A percentile compares a stretch with the other conserved stretches of the same genome.
phyloP scores from a whole-genome alignment of 169 alveolate genomes.

The Plasmodium relictum region DNA sequence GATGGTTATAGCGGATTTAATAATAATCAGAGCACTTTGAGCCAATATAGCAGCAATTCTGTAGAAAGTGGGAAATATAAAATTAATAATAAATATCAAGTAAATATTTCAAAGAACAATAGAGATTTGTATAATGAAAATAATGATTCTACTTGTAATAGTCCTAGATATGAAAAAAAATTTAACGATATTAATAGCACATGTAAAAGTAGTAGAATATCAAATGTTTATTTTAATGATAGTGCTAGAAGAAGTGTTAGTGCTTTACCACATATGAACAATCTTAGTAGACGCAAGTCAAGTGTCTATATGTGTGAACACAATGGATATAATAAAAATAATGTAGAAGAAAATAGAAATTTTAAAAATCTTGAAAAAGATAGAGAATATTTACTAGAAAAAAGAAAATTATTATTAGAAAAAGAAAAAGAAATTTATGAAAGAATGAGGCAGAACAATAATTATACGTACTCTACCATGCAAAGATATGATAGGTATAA shows the following conservation, averaged over 20 bases:
- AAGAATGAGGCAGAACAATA: conserved; percentile 20
- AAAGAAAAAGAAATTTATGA: conserved; percentile 66
- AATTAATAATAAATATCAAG: conserved; percentile 11
- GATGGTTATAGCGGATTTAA: conserved; percentile 3
- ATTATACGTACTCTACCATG: conserved; percentile 17
- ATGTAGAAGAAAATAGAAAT: conserved; percentile 12
- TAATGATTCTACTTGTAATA: conserved; percentile 25
- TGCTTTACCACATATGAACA: conserved; percentile 66
- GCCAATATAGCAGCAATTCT: conserved; percentile 14
- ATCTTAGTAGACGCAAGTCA: conserved; percentile 13
- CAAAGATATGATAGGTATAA: conserved; percentile 61
- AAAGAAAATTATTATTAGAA: conserved; percentile 48
- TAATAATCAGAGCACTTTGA: conserved; percentile 5
- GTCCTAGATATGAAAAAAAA: conserved; percentile 34
- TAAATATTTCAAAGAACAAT: conserved; percentile 3
- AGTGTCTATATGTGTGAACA: conserved; percentile 22
- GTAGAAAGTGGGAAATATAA: conserved; percentile 24
- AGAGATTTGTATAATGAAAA: conserved; percentile 50
- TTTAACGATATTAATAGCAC: conserved; percentile 20
- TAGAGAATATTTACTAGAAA: conserved; percentile 61
- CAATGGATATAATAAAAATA: conserved; percentile 2
- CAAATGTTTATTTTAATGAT: conserved; percentile 64
- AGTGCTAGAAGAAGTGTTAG: conserved; percentile 74
- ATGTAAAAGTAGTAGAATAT: conserved; percentile 66
- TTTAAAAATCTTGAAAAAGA: conserved; percentile 70